phyloP scores from a whole-genome alignment of 208 protist species.

The Leishmania aethiopica region DNA sequence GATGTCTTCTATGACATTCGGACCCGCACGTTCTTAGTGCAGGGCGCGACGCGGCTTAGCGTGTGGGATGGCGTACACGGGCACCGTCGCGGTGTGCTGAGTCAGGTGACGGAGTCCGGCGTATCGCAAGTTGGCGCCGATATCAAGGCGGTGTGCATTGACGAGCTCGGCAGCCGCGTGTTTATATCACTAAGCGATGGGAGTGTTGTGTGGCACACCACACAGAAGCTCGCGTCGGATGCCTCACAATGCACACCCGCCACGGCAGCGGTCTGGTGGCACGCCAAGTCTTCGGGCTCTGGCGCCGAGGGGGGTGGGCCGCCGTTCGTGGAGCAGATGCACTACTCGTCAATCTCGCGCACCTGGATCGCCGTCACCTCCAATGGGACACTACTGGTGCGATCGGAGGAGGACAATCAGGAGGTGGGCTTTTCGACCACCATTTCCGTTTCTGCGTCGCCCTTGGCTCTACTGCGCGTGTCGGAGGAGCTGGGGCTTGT shows the following conservation, averaged over 20 bases:
- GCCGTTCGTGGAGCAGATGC: conserved; percentile 45
- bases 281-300: not conserved
- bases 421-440: conserved; percentile 14
- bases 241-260: conserved; percentile 6
- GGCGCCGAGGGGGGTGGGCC: not conserved
- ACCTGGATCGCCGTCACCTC: conserved; percentile 51
- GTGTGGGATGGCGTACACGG: conserved; percentile 65
- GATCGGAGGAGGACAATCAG: conserved; percentile 38
- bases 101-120: conserved; percentile 29
- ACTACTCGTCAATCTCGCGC: conserved; percentile 47
- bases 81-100: conserved; percentile 42
- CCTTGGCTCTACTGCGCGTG: conserved; percentile 44
- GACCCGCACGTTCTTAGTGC: conserved; percentile 52
- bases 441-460: conserved; percentile 20
- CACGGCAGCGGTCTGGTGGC: conserved; percentile 7
- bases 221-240: conserved; percentile 23
- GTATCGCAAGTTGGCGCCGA: conserved; percentile 34
- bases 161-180: conserved; percentile 53
- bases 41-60: conserved; percentile 59
- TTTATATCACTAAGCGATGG: conserved; percentile 55
- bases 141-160: conserved; percentile 60
- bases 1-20: conserved; percentile 47
- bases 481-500: conserved; percentile 63
- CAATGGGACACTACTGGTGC: conserved; percentile 48
- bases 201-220: conserved; percentile 44